These are phyloP conservation scores for Ilex paraguariensis DNA, from an alignment of 305 asterid genomes.

Conservation along the genomic window DNA sequence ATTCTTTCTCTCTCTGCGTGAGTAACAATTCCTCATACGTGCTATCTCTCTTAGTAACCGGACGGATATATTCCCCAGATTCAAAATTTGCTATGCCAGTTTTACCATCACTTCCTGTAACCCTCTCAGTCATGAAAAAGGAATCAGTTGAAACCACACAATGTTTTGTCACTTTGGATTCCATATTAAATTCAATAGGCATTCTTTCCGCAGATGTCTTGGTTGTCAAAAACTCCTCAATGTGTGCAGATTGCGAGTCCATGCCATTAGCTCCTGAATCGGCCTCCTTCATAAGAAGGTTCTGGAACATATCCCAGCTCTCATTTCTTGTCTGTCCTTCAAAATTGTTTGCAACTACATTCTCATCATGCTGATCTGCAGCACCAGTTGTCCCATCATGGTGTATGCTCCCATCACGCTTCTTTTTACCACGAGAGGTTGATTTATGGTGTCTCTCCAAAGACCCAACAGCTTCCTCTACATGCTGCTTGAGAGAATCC, in stretches of 20 bases:
- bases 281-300: slow-evolving; percentile 62
- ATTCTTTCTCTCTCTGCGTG: slow-evolving; percentile 29
- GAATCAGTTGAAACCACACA: slow-evolving; percentile 41
- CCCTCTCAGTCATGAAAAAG: slow-evolving; percentile 32
- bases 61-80: slow-evolving; percentile 28
- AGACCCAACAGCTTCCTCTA: slow-evolving; percentile 57
- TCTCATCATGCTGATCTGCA: slow-evolving; percentile 22
- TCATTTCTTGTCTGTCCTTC: slow-evolving; percentile 38
- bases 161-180: slow-evolving; percentile 23
- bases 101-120: slow-evolving; percentile 20
- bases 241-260: slow-evolving; percentile 16
- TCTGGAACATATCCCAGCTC: slow-evolving; percentile 77
- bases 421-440: slow-evolving; percentile 30
- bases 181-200: slow-evolving; percentile 18
- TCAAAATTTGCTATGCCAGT: slow-evolving; percentile 22
- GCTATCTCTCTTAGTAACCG: slow-evolving; percentile 28
- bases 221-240: slow-evolving; percentile 24
- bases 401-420: slow-evolving; percentile 36
- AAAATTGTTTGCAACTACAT: slow-evolving; percentile 20
- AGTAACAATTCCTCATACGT: slow-evolving; percentile 45
- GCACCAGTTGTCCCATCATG: slow-evolving; percentile 14
- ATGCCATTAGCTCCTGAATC: slow-evolving; percentile 33
- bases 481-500: slow-evolving; percentile 48
- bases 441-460: slow-evolving; percentile 49
- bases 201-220: slow-evolving; percentile 24